Evolutionary conservation across 805 yeast species (phyloP).

Genomic region (Saccharomycopsis oosterbeekiorum): DNA sequence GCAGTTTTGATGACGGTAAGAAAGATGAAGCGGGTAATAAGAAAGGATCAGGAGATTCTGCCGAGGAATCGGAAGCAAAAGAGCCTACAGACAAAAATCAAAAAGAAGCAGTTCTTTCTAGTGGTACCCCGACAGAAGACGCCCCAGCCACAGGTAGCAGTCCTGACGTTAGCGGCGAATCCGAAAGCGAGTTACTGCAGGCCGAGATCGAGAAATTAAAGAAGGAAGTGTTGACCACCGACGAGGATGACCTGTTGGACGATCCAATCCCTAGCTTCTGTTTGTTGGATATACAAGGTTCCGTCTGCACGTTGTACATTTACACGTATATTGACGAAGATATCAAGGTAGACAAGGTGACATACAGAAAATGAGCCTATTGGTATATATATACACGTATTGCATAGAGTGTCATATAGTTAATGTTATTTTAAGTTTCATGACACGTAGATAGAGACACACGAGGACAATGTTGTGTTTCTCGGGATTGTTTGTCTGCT

Average conservation of each 20-base stretch:
- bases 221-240: not conserved
- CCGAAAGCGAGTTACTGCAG: not conserved
- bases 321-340: constrained; percentile 75
- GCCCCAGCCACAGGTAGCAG: too few relatives aligned
- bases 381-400: too few relatives aligned
- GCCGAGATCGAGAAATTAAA: not conserved
- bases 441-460: too few relatives aligned
- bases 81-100: constrained; percentile 1
- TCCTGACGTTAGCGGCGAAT: not conserved
- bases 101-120: not conserved
- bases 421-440: too few relatives aligned
- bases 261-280: constrained; percentile 75
- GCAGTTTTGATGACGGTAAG: not conserved
- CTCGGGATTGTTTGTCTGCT: too few relatives aligned
- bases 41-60: not conserved
- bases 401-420: too few relatives aligned
- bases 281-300: constrained; percentile 73
- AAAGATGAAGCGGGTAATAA: constrained; percentile 9
- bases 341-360: constrained; percentile 83
- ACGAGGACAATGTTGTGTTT: too few relatives aligned
- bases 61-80: constrained; percentile 1
- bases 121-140: not conserved
- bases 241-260: not conserved
- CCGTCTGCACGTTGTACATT: constrained; percentile 70
- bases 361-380: constrained; percentile 36